These are phyloP conservation scores for Tremellales sp. DNA, from an alignment of 1,284 basidiomycete species.

Conservation along the genomic window DNA sequence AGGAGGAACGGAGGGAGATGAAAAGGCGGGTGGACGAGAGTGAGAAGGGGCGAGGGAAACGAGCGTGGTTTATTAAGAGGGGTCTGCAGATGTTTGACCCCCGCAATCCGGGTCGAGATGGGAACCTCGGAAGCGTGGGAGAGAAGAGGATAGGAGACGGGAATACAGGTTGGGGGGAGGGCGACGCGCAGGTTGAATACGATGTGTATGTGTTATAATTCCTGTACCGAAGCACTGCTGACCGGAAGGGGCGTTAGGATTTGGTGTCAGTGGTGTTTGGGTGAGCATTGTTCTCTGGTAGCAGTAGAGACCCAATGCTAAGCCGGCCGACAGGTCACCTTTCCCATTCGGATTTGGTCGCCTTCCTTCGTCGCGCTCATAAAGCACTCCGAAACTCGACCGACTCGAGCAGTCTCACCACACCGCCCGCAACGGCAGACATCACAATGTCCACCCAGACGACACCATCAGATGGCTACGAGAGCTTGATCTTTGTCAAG, in stretches of 20 bases:
- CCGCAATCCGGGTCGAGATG: conserved; percentile 48
- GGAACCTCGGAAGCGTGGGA: conserved; percentile 37
- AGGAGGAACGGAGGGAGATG: conserved; percentile 17
- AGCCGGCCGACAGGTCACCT: conserved; percentile 59
- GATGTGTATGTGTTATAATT: conserved; percentile 39
- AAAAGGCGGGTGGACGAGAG: conserved; percentile 47
- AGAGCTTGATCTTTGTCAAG: conserved; percentile 67
- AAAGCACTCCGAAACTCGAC: conserved; percentile 28
- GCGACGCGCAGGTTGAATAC: conserved; percentile 34
- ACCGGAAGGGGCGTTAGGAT: conserved; percentile 53
- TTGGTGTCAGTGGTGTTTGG: conserved; percentile 95
- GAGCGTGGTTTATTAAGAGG: conserved; percentile 73
- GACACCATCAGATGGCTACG: conserved; percentile 17
- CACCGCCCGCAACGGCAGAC: no score
- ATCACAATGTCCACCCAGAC: not conserved
- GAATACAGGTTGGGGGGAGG: conserved; percentile 25
- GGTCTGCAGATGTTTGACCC: conserved; percentile 77
- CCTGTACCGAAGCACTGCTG: conserved; percentile 1
- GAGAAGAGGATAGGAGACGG: conserved; percentile 25
- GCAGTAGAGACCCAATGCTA: no score
- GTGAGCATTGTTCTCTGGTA: conserved; percentile 45
- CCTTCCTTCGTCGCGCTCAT: conserved; percentile 65
- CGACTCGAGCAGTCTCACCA: conserved; percentile 5
- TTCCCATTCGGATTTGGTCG: conserved; percentile 67
- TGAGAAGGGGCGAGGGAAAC: conserved; percentile 56